Conservation (phyloP, 306 rosid species). For the Notholithocarpus densiflorus region DNA sequence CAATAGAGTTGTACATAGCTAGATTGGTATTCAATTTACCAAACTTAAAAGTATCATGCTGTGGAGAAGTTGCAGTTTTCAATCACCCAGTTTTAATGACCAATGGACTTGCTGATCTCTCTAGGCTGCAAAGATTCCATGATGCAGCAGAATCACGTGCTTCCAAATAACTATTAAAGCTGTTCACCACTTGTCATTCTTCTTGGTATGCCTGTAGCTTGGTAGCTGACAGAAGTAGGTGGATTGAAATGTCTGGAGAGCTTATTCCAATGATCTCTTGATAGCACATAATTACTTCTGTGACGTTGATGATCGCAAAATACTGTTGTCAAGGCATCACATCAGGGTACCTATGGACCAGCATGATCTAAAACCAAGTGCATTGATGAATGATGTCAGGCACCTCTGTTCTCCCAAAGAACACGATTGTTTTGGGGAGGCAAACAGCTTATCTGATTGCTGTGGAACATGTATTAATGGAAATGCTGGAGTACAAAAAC, state of each 20-base stretch:
- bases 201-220: background rate
- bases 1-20: background rate
- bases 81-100: background rate
- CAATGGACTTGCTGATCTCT: background rate
- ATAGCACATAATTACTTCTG: background rate
- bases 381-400: constrained; percentile 6
- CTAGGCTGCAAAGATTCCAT: background rate
- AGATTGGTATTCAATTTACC: background rate
- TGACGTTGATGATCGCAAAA: background rate
- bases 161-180: background rate
- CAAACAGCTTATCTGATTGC: constrained; percentile 1
- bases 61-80: background rate
- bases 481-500: constrained; percentile 8
- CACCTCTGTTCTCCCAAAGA: constrained; percentile 7
- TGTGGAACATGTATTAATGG: background rate
- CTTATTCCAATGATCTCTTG: background rate
- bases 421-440: constrained; percentile 3
- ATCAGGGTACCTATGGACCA: background rate
- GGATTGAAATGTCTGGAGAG: background rate
- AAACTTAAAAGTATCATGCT: background rate
- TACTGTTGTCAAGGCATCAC: background rate
- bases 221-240: background rate
- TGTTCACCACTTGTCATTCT: background rate
- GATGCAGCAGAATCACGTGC: background rate
- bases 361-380: constrained; percentile 3